phyloP scores from a whole-genome alignment of 108 stramenopile genomes.

The Nitzschia putrida region DNA sequence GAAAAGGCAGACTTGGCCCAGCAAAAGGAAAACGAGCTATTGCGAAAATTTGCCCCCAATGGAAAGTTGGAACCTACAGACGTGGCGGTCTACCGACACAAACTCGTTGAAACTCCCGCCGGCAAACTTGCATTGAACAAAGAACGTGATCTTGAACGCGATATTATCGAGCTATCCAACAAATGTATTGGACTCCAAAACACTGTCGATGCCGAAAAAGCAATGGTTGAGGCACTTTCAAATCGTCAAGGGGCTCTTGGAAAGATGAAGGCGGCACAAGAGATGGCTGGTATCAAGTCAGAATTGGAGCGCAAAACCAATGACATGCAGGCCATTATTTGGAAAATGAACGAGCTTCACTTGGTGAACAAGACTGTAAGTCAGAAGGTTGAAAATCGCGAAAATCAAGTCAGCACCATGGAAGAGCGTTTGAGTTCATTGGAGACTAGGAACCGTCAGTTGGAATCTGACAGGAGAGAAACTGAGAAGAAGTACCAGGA shows the following conservation, averaged over 20 bases:
- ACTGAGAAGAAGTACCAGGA: conserved; percentile 56
- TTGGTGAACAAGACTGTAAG: conserved; percentile 78
- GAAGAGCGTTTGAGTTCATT: conserved; percentile 70
- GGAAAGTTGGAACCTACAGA: conserved; percentile 35
- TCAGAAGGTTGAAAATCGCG: conserved; percentile 72
- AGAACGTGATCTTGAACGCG: conserved; percentile 69
- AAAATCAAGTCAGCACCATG: conserved; percentile 74
- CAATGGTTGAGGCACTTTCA: conserved; percentile 71
- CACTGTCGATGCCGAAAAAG: conserved; percentile 73
- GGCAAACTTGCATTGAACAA: conserved; percentile 61
- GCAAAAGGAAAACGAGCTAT: conserved; percentile 7
- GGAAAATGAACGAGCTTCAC: conserved; percentile 90
- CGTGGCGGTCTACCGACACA: conserved; percentile 56
- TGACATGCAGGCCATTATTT: conserved; percentile 75
- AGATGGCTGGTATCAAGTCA: conserved; percentile 58
- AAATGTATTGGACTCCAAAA: conserved; percentile 76
- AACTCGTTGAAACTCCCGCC: conserved; percentile 64
- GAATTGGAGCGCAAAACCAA: conserved; percentile 73
- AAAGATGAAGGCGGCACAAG: conserved; percentile 69
- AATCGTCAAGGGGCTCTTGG: conserved; percentile 46
- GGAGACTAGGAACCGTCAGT: conserved; percentile 59
- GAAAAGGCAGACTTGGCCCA: conserved; percentile 19
- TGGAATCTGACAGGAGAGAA: conserved; percentile 54
- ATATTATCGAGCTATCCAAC: conserved; percentile 65
- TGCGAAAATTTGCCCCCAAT: conserved; percentile 11